Conservation (phyloP, 2,329 filamentous ascomycete species). For the Phaeoacremonium minimum region DNA sequence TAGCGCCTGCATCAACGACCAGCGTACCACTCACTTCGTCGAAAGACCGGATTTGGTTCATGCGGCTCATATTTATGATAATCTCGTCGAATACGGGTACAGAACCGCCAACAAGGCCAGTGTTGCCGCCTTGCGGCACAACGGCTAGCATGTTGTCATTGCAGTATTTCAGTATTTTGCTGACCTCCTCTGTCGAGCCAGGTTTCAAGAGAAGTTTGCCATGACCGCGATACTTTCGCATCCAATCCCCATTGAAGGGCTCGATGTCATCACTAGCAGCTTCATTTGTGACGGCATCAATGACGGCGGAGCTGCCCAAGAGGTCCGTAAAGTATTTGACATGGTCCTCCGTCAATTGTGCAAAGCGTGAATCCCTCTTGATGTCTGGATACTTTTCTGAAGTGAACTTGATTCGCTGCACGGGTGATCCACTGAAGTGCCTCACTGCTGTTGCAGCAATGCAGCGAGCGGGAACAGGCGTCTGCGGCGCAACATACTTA, state of each 20-base stretch:
- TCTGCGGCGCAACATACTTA: background rate
- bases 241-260: slow-evolving; percentile 96
- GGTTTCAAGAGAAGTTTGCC: slow-evolving; percentile 84
- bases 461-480: slow-evolving; percentile 8
- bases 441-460: slow-evolving; percentile 20
- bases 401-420: slow-evolving; percentile 59
- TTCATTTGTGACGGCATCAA: slow-evolving; percentile 77
- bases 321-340: slow-evolving; percentile 77
- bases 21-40: slow-evolving; percentile 89
- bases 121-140: slow-evolving; percentile 95
- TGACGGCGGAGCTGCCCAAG: slow-evolving; percentile 73
- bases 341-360: slow-evolving; percentile 70
- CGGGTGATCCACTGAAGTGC: slow-evolving; percentile 18
- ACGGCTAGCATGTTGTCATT: slow-evolving; percentile 90
- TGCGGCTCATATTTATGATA: slow-evolving; percentile 81
- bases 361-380: slow-evolving; percentile 73
- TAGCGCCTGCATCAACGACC: slow-evolving; percentile 85
- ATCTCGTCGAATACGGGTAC: slow-evolving; percentile 99
- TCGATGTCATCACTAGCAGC: slow-evolving; percentile 73
- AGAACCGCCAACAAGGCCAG: slow-evolving; percentile 89
- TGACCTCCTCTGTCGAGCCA: slow-evolving; percentile 79
- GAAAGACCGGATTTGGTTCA: slow-evolving; percentile 89
- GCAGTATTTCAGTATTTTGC: slow-evolving; percentile 88
- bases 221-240: slow-evolving; percentile 96
- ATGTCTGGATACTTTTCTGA: slow-evolving; percentile 81